Conservation (phyloP, 1,139 yeast genomes). For the Hansenula sp. region DNA sequence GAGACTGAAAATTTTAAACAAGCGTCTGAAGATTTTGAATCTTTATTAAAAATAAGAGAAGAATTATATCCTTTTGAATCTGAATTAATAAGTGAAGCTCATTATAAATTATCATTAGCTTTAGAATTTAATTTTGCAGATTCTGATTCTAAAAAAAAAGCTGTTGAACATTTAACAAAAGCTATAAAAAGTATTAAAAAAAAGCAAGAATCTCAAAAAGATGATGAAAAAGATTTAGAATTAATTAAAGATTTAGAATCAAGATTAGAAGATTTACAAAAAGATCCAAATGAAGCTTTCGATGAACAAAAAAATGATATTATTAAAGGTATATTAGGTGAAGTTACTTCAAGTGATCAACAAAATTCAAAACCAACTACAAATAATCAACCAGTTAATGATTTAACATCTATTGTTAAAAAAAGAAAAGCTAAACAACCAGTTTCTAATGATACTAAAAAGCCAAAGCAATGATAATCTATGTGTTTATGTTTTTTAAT, state of each 20-base stretch:
- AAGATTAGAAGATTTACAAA: constrained; percentile 46
- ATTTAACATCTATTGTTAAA: constrained; percentile 50
- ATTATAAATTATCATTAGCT: constrained; percentile 78
- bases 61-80: constrained; percentile 45
- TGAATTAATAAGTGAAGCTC: constrained; percentile 69
- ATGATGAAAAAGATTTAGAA: constrained; percentile 21
- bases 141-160: constrained; percentile 41
- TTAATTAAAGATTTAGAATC: constrained; percentile 27
- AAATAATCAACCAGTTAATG: constrained; percentile 37
- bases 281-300: constrained; percentile 46
- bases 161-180: constrained; percentile 52
- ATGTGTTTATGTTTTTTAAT: not conserved
- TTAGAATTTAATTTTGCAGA: constrained; percentile 63
- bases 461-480: constrained; percentile 9
- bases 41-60: constrained; percentile 51
- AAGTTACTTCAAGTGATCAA: constrained; percentile 26
- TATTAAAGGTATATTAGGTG: constrained; percentile 61
- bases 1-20: constrained; percentile 82
- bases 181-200: constrained; percentile 60
- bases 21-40: constrained; percentile 62
- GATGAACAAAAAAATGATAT: constrained; percentile 54
- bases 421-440: constrained; percentile 37
- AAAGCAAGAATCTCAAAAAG: constrained; percentile 13
- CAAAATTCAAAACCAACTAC: constrained; percentile 11
- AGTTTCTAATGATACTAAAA: constrained; percentile 9